Evolutionary conservation across 805 yeast genomes (phyloP), one percentile per base, ranked within the genome.

Genomic region (Wilhelminamyces savonicus): DNA sequence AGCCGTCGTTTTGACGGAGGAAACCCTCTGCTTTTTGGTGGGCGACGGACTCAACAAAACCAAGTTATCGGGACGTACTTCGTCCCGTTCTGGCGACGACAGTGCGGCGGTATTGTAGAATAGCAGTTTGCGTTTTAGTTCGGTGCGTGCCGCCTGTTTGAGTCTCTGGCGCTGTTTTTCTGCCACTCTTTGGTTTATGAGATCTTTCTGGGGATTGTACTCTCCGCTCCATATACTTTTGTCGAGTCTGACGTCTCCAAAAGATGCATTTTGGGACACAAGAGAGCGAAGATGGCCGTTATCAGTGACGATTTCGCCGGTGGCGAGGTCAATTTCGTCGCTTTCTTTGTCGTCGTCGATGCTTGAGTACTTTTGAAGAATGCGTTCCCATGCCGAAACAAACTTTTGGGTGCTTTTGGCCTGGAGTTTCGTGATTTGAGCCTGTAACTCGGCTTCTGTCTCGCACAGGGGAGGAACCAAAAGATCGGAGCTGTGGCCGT

Each of bases 241-340:
- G 11, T 41, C 41, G 9, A 44, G 21, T 21, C 24, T 32, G 10
- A 28, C 33, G 9, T 35, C 43, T 22, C 29, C 32, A n/a, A 34
- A 23, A 11, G n/a, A 25, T 8, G 28, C 30, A 13, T 26, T 28
- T 6, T 22, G 30, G 5, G 30, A 25, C 3, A 34, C 39, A 33
- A 79, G 43, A 2, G 78, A 69, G 33, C 70, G 54, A 14, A 83
- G 42, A 51, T 83, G 94, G 2, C 94, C 94, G 30, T 73, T 68
- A 43, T 83, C 87, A 19, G 61, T 70, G 2, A 77, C 50, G 2
- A 83, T 69, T 32, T 69, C 62, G 1, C 90, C 88, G 0, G 86
- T 75, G 7, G 49, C 46, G 14, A 83, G 44, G 47, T 83, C 87
- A n/a, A 78, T 55, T 15, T 76, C 63, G 47, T 78, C 87, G 22